These are phyloP conservation scores for Calonectria hongkongensis DNA, from an alignment of 2,329 filamentous ascomycete genomes.

Conservation along the genomic window DNA sequence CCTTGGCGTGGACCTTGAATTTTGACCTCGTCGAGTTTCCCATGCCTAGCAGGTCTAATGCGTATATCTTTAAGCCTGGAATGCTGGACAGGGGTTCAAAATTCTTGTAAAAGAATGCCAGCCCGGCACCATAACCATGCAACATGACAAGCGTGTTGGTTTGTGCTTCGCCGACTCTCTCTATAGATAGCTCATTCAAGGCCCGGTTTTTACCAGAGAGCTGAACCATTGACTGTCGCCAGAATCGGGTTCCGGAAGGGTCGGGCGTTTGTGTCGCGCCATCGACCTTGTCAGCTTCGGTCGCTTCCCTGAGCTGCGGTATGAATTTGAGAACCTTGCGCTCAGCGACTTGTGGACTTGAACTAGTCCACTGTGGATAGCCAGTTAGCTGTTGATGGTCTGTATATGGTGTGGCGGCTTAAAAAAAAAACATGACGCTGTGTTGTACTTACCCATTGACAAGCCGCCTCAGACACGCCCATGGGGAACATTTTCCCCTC, in stretches of 20 bases:
- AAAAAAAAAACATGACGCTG: not conserved
- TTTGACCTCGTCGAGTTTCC: conserved; percentile 88
- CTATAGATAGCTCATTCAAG: conserved; percentile 84
- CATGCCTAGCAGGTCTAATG: conserved; percentile 96
- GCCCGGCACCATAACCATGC: conserved; percentile 95
- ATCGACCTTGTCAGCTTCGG: conserved; percentile 78
- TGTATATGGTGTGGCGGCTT: not conserved
- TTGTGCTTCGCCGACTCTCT: conserved; percentile 62
- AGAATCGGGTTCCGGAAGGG: conserved; percentile 88
- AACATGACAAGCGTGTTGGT: conserved; percentile 96
- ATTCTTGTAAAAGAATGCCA: conserved; percentile 99
- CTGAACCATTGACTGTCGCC: conserved; percentile 89
- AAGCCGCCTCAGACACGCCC: not conserved
- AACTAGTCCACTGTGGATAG: conserved; percentile 82
- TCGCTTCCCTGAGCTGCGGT: conserved; percentile 83
- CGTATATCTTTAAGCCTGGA: conserved; percentile 92
- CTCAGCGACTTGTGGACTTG: conserved; percentile 88
- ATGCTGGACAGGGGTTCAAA: conserved; percentile 89
- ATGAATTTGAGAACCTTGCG: conserved; percentile 90
- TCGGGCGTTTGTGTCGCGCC: conserved; percentile 72
- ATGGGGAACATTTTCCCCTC: conserved; percentile 14
- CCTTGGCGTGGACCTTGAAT: conserved; percentile 90
- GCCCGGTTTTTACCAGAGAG: conserved; percentile 91
- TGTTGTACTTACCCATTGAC: not conserved
- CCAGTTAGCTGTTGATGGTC: not conserved